Evolutionary conservation across 768 basidiomycete genomes (phyloP).

Genomic region (Tephrocybe sp.): DNA sequence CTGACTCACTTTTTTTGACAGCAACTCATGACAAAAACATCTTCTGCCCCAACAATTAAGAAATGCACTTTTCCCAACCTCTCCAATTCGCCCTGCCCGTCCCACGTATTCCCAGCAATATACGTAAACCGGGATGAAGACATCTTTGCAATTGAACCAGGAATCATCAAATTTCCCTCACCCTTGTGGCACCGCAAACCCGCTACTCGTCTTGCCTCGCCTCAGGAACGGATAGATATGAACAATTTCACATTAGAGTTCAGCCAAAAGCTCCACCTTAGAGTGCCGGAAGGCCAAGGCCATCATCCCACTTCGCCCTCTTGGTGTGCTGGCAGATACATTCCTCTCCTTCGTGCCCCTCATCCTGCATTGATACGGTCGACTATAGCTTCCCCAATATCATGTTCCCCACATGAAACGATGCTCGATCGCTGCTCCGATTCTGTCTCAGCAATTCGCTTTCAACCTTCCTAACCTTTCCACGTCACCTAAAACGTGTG

Average conservation of each 20-base stretch:
- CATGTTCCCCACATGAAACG: not conserved
- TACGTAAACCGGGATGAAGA: slow-evolving; percentile 7
- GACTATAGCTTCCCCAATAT: not conserved
- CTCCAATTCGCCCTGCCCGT: slow-evolving; percentile 11
- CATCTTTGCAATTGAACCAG: slow-evolving; percentile 11
- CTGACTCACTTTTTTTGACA: not conserved
- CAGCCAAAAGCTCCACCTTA: slow-evolving; percentile 22
- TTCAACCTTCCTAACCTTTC: slow-evolving; percentile 9
- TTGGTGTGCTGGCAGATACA: slow-evolving; percentile 25
- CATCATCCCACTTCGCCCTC: not conserved
- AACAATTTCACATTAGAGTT: slow-evolving; percentile 23
- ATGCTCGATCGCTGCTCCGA: not conserved
- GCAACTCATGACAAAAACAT: not conserved
- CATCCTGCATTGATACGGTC: slow-evolving; percentile 24
- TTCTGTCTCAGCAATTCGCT: slow-evolving; percentile 3
- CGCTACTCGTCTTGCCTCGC: not conserved
- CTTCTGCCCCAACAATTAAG: not conserved
- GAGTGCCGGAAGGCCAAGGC: not conserved
- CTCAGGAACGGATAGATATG: slow-evolving; percentile 18
- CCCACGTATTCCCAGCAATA: slow-evolving; percentile 26
- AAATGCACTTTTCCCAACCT: not conserved
- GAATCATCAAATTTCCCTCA: slow-evolving; percentile 22
- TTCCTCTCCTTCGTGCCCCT: slow-evolving; percentile 21
- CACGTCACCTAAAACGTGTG: not conserved
- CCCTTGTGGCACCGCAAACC: slow-evolving; percentile 32